Evolutionary conservation across 768 basidiomycete genomes (phyloP), one percentile per base, ranked within the genome.

Genomic region (Lentinus tigrinus): DNA sequence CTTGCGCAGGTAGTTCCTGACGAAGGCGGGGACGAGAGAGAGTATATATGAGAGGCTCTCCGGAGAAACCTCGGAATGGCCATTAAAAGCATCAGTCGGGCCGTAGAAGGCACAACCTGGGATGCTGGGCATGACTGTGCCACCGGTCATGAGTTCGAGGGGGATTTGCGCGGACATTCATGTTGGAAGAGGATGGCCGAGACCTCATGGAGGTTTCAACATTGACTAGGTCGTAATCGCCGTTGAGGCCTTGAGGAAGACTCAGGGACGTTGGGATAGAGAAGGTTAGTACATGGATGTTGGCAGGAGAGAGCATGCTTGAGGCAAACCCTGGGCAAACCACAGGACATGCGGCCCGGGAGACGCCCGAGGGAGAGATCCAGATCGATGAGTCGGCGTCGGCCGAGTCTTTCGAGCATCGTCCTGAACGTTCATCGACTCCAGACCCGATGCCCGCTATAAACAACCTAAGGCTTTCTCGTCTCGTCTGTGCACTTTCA

Each of bases 1-100:
- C 13, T 26, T 9, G 26, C 34, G 26, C 39, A n/a, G 47, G 26
- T 40, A 19, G 38, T n/a, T 24, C 34, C 31, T 17, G 23, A 39
- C 36, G 26, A 16, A 6, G 52, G 38, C 16, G 23, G 14, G 13
- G n/a, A 1, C 13, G 23, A 24, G 27, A 3, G 14, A 16, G 28
- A 26, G 36, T 49, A 43, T 21, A 24, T 21, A 27, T 26, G 38
- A 47, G 37, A 43, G 43, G 17, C 43, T 23, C 8, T 4, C 3
- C 60, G 60, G 60, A 57, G 38, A 57, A 62, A 54, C 42, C 56
- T 62, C 60, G 60, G 60, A 42, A 1, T 26, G 17, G 51, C 19
- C 28, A 17, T 31, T 54, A 44, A 21, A 52, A 48, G 40, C 54
- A 51, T 36, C 47, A 48, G 31, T 26, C 44, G 38, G 24, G 26